A percentile compares a stretch with the other conserved stretches of the same genome.
These are phyloP conservation scores for Protomyces gravidus DNA, from an alignment of 1,139 yeast genomes.

Conservation along the genomic window DNA sequence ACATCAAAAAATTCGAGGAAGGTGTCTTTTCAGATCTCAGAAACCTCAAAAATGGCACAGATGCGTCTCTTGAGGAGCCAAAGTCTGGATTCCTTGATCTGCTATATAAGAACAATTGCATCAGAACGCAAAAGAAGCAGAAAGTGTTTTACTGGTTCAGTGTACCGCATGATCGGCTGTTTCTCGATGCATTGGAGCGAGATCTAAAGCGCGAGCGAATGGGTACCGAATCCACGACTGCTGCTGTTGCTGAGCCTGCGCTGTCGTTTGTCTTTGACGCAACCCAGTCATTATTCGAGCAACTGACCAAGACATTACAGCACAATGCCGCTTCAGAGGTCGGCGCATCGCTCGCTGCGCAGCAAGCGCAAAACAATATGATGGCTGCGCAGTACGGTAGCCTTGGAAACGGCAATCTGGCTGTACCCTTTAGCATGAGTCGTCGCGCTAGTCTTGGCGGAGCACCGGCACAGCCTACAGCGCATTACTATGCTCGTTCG, in stretches of 20 bases:
- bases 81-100: constrained; percentile 81
- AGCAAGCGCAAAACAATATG: constrained; percentile 21
- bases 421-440: neutral
- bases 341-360: constrained; percentile 28
- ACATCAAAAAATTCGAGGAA: constrained; percentile 92
- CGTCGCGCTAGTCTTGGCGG: neutral
- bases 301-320: constrained; percentile 37
- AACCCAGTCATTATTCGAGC: constrained; percentile 42
- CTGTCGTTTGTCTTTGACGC: constrained; percentile 44
- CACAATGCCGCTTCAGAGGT: constrained; percentile 32
- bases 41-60: constrained; percentile 77
- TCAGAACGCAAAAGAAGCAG: constrained; percentile 93
- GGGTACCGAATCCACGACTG: constrained; percentile 42
- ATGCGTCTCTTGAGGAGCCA: constrained; percentile 85
- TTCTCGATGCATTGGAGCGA: constrained; percentile 90
- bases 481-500: constrained; percentile 5
- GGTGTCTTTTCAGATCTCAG: constrained; percentile 90
- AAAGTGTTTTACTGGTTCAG: constrained; percentile 96
- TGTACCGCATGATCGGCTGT: constrained; percentile 87
- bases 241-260: constrained; percentile 46
- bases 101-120: constrained; percentile 76
- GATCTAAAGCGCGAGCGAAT: constrained; percentile 72
- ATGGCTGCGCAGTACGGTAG: constrained; percentile 4
- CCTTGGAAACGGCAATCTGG: neutral
- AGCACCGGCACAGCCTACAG: constrained; percentile 2